A percentile compares a stretch with the other conserved stretches of the same genome.
Evolutionary conservation across 352 stramenopile species (phyloP).

Genomic region (Globisporangium echinulatum): DNA sequence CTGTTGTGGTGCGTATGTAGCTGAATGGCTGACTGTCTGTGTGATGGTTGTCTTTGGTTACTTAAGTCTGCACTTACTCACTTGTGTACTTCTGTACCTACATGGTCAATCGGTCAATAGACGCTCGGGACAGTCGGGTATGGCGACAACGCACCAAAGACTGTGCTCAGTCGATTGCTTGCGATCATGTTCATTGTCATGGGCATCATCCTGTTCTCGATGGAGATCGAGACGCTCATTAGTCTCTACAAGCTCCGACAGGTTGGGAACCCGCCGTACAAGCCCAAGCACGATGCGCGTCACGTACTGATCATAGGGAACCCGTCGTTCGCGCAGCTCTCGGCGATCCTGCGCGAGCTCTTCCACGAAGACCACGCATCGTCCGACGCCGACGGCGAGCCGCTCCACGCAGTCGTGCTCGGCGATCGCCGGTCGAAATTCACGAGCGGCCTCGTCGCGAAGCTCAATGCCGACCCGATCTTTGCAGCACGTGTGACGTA

Average conservation of each 20-base stretch:
- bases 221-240: constrained; percentile 86
- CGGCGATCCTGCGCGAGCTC: constrained; percentile 77
- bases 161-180: constrained; percentile 72
- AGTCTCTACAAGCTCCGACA: constrained; percentile 77
- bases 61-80: background rate
- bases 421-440: constrained; percentile 68
- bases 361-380: constrained; percentile 81
- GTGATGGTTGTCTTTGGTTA: background rate
- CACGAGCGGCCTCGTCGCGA: constrained; percentile 57
- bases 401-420: constrained; percentile 63
- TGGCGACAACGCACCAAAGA: constrained; percentile 79
- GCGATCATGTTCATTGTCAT: constrained; percentile 88
- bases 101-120: constrained; percentile 13
- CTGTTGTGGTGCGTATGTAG: constrained; percentile 56
- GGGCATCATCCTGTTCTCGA: constrained; percentile 82
- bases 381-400: constrained; percentile 27
- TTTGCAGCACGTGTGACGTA: constrained; percentile 80
- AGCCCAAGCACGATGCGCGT: constrained; percentile 51
- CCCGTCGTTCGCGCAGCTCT: constrained; percentile 76
- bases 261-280: constrained; percentile 75
- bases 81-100: background rate
- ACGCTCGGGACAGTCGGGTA: constrained; percentile 87
- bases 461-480: constrained; percentile 70
- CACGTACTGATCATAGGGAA: constrained; percentile 84
- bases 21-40: too few species aligned